Base-by-base conservation (phyloP, 2,329 filamentous ascomycete genomes). In the Fusarium albosuccineum region DNA sequence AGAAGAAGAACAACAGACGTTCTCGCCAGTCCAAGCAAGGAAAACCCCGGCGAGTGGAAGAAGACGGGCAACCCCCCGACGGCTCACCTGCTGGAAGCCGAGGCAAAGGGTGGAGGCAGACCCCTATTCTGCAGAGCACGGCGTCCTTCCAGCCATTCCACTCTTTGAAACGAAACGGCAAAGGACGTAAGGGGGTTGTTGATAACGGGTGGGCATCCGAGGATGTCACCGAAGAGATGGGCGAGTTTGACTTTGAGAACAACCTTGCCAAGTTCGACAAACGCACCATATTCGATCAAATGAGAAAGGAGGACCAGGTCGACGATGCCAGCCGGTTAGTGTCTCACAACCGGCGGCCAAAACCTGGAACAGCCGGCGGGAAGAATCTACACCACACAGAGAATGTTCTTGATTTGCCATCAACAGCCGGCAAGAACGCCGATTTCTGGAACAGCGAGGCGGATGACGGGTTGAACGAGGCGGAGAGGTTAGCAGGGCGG, bases 261-360 rank as follows among this genome's bases (percentile, higher is more conserved):
- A 94, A 94, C 68, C 84, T 98, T 33, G 94, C 93, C 46, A 97
- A 97, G 75, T 98, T 98, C 73, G 94, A 98, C 82, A 98, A 98
- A 81, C 89, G 91, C 57, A 90, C 90, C 2, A 89, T 98, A 9
- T 99, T 99, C 76, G 92, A 95, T 68, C 91, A 97, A 78, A 96
- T 98, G 78, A 87, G 93, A 62, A 93, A 92, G 69, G 93, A 97
- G 58, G 95, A 98, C 72, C 90, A 89, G 30, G 89, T 95, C 9
- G 92, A 94, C n/a, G 94, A 97, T 58, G 91, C 94, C 55, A 92
- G 93, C 67, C 90, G 95, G n/a, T 81, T 99, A 39, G 94, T 97
- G 34, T 91, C 92, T 56, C 94, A 97, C 80, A 98, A 98, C 76
- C 88, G 93, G 34, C 83, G 79, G 60, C 83, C 82, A 26, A 90